Conservation (phyloP, 1,284 basidiomycete genomes). For the Cronartium quercuum region DNA sequence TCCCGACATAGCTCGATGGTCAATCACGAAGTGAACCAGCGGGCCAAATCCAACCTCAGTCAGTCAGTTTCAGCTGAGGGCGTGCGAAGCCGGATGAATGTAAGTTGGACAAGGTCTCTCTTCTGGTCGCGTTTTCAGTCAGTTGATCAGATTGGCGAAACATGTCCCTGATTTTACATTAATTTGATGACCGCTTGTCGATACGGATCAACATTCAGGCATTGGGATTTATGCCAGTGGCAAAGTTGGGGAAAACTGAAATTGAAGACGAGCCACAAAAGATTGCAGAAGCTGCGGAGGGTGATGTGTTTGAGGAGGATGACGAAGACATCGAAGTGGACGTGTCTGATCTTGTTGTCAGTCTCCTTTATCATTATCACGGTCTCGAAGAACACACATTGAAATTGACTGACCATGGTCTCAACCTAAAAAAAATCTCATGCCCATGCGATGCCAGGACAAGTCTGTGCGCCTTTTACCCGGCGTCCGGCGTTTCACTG, state of each 20-base stretch:
- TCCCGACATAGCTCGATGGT: conserved; percentile 10
- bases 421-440: neutral
- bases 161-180: no score
- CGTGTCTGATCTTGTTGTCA: conserved; percentile 51
- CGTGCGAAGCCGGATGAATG: conserved; percentile 40
- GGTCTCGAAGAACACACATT: no score
- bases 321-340: conserved; percentile 47
- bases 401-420: neutral
- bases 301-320: conserved; percentile 55
- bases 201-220: no score
- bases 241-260: no score
- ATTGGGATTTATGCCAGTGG: no score
- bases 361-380: conserved; percentile 50
- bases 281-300: conserved; percentile 46
- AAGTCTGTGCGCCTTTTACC: conserved; percentile 62
- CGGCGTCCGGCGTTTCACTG: conserved; percentile 64
- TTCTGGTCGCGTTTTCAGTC: no score
- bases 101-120: neutral
- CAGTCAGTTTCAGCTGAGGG: conserved; percentile 40
- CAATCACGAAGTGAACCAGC: conserved; percentile 28
- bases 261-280: no score
- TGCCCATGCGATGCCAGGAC: conserved; percentile 36
- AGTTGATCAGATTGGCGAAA: no score
- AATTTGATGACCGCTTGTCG: no score
- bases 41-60: conserved; percentile 41